phyloP scores from a whole-genome alignment of 805 yeast species.

The Teunomyces lycoperdinae region DNA sequence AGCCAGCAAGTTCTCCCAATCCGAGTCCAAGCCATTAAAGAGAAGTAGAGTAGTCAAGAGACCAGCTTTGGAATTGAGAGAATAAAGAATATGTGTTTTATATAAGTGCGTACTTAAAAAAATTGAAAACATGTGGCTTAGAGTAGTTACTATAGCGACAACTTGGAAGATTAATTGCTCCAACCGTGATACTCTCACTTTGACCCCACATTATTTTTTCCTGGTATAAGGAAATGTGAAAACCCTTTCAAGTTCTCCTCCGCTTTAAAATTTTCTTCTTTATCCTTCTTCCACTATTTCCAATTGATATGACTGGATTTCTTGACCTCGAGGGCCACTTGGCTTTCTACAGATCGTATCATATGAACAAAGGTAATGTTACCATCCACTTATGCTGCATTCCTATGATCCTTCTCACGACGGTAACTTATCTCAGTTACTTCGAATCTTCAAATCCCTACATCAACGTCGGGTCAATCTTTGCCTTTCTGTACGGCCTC shows the following conservation, averaged over 20 bases:
- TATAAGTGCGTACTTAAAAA: not conserved
- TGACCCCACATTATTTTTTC: not conserved
- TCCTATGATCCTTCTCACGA: slow-evolving; percentile 66
- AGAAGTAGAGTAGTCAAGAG: slow-evolving; percentile 45
- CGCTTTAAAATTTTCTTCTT: not conserved
- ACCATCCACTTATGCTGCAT: slow-evolving; percentile 75
- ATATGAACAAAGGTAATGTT: slow-evolving; percentile 59
- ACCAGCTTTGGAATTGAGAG: slow-evolving; percentile 54
- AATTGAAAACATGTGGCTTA: not conserved
- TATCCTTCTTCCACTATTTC: not conserved
- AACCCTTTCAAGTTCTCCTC: too few species aligned
- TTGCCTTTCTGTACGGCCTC: slow-evolving; percentile 47
- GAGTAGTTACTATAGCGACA: not conserved
- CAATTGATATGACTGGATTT: slow-evolving; percentile 26
- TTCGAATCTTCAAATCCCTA: slow-evolving; percentile 18
- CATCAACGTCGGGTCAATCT: slow-evolving; percentile 46
- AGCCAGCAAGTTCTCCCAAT: slow-evolving; percentile 53
- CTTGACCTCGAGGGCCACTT: slow-evolving; percentile 37
- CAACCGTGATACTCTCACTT: too few species aligned
- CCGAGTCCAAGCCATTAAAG: slow-evolving; percentile 28
- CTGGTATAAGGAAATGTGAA: not conserved
- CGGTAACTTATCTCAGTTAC: slow-evolving; percentile 34
- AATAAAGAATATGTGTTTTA: slow-evolving; percentile 12
- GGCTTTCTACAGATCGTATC: slow-evolving; percentile 47
- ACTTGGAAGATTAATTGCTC: not conserved